Percentiles rank a stretch among this genome's conserved stretches.
Conservation (phyloP, 441 rosid species). For the Capsella rubella region DNA sequence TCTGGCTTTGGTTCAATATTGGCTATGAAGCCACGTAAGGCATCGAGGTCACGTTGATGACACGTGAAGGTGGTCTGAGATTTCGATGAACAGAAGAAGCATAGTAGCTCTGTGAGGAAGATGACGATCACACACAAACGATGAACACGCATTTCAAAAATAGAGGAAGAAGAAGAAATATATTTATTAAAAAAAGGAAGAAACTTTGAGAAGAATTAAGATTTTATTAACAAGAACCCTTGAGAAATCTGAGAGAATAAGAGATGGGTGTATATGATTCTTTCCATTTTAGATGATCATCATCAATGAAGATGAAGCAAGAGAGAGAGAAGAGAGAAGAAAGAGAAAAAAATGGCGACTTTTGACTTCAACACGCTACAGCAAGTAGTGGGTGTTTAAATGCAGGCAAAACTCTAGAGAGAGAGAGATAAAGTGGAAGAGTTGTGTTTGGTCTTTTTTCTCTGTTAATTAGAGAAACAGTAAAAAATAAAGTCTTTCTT, state of each 20-base stretch:
- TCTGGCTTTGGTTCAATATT: constrained; percentile 51
- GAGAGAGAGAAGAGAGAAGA: constrained; percentile 17
- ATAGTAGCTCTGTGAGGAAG: constrained; percentile 46
- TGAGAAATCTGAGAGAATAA: constrained; percentile 25
- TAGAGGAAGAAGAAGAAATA: neutral
- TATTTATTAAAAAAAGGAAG: neutral
- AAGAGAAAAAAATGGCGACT: constrained; percentile 42
- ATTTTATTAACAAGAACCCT: constrained; percentile 29
- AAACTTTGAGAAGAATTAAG: constrained; percentile 32
- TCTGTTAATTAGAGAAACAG: neutral
- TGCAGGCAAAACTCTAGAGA: constrained; percentile 34
- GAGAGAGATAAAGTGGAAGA: constrained; percentile 30
- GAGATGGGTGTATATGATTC: constrained; percentile 32
- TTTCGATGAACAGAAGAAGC: constrained; percentile 40
- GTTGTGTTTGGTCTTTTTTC: constrained; percentile 31
- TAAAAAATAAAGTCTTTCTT: neutral
- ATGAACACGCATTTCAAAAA: constrained; percentile 51
- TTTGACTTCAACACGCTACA: constrained; percentile 56
- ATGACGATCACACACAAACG: constrained; percentile 48
- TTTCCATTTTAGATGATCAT: constrained; percentile 38
- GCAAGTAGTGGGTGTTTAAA: constrained; percentile 41
- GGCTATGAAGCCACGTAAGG: constrained; percentile 54
- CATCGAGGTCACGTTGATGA: constrained; percentile 55
- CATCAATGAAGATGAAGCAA: constrained; percentile 32
- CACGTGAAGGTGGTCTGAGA: constrained; percentile 55